Conservation (phyloP, 495 filamentous ascomycete species). For the Daldinia concentrica region DNA sequence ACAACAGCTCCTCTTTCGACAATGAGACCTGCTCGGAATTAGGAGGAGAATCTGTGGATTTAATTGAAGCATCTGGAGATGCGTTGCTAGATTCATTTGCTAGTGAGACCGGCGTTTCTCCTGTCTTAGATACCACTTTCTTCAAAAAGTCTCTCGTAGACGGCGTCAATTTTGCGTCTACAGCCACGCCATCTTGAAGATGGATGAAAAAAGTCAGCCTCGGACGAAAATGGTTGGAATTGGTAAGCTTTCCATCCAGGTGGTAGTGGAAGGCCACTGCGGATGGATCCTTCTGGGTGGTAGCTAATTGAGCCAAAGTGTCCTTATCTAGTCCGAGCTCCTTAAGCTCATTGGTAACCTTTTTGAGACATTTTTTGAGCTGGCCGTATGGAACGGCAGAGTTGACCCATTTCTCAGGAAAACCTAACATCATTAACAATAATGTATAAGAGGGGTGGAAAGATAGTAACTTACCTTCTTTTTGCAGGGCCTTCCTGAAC, state of each 20-base stretch:
- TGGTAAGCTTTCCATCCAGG: slow-evolving; percentile 50
- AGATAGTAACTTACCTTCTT: slow-evolving; percentile 52
- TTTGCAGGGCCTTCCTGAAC: slow-evolving; percentile 66
- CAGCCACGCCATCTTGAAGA: slow-evolving; percentile 59
- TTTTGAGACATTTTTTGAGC: slow-evolving; percentile 79
- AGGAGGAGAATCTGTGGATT: background rate
- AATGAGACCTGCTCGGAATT: background rate
- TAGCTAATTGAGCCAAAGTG: slow-evolving; percentile 64
- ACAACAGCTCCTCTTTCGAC: slow-evolving; percentile 8
- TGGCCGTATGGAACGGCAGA: slow-evolving; percentile 76
- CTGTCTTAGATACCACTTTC: slow-evolving; percentile 51
- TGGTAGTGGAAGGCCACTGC: slow-evolving; percentile 54
- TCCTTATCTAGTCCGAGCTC: slow-evolving; percentile 68
- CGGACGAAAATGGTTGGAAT: slow-evolving; percentile 58
- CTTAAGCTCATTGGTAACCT: slow-evolving; percentile 67
- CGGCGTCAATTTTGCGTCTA: slow-evolving; percentile 64
- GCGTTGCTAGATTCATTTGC: background rate
- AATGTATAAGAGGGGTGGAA: background rate
- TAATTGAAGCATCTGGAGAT: background rate
- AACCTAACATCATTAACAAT: slow-evolving; percentile 46
- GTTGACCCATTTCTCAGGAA: slow-evolving; percentile 72
- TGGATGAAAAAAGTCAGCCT: slow-evolving; percentile 68
- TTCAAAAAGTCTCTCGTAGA: slow-evolving; percentile 63
- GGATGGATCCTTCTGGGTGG: slow-evolving; percentile 46
- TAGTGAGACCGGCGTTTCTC: background rate